These are phyloP conservation scores for Ceratocystis albifundus DNA, from an alignment of 2,329 filamentous ascomycete species.

Conservation along the genomic window DNA sequence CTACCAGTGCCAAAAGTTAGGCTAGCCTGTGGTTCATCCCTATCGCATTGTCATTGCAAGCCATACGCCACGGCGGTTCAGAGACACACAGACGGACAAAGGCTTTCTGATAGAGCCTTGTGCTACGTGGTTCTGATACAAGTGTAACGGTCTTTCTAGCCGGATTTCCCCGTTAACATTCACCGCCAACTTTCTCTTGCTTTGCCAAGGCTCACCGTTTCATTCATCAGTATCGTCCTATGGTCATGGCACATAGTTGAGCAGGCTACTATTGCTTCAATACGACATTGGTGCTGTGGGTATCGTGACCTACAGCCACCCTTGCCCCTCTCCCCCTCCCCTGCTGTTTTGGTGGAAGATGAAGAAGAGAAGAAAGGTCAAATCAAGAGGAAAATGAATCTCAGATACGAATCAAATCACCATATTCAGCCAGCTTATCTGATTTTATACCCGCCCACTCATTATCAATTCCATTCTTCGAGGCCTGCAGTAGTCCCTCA, in stretches of 20 bases:
- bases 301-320: neutral
- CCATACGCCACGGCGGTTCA: too few relatives aligned
- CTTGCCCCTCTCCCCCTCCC: neutral
- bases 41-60: too few relatives aligned
- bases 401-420: neutral
- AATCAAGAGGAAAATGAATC: neutral
- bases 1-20: too few relatives aligned
- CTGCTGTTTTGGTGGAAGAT: neutral
- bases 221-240: neutral
- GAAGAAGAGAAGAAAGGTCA: neutral
- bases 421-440: neutral
- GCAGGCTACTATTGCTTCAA: neutral
- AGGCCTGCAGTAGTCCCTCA: neutral
- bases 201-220: conserved; percentile 7
- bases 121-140: neutral
- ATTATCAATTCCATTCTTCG: neutral
- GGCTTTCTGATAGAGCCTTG: neutral
- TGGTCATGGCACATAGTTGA: neutral
- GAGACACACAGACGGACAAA: neutral
- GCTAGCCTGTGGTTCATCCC: too few relatives aligned
- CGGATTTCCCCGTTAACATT: neutral
- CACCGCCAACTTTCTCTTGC: neutral
- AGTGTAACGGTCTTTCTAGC: neutral
- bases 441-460: neutral
- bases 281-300: neutral